Conservation (phyloP, 441 rosid genomes). For the Syzygium syzygioides region DNA sequence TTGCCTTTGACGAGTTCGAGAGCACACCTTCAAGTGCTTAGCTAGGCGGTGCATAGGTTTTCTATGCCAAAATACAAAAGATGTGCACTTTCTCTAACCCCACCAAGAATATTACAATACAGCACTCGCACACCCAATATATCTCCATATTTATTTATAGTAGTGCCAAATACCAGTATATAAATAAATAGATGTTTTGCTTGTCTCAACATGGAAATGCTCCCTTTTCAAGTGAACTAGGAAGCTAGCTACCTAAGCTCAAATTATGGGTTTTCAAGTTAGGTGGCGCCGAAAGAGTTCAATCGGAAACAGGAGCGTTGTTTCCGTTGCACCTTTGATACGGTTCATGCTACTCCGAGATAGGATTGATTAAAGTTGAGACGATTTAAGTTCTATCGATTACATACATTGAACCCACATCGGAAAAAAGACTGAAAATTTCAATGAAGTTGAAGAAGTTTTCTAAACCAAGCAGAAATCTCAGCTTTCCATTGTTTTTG, state of each 20-base stretch:
- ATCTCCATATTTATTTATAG: not conserved
- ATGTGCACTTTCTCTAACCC: not conserved
- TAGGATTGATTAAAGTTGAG: not conserved
- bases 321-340: not conserved
- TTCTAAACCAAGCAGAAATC: not conserved
- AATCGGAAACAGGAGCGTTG: not conserved
- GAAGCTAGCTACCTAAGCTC: not conserved
- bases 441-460: not conserved
- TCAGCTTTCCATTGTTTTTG: not conserved
- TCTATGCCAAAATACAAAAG: not conserved
- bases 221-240: not conserved
- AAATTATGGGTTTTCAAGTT: not conserved
- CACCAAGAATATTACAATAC: not conserved
- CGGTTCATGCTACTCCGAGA: not conserved
- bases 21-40: not conserved
- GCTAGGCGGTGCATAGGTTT: not conserved
- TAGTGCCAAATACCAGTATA: not conserved
- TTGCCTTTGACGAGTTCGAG: not conserved
- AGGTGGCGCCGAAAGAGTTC: not conserved
- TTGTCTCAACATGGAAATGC: not conserved
- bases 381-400: not conserved
- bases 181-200: not conserved
- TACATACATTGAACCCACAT: not conserved
- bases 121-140: not conserved
- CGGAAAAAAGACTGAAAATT: not conserved